Conservation (phyloP, 495 filamentous ascomycete species). For the Daldinia vernicosa region DNA sequence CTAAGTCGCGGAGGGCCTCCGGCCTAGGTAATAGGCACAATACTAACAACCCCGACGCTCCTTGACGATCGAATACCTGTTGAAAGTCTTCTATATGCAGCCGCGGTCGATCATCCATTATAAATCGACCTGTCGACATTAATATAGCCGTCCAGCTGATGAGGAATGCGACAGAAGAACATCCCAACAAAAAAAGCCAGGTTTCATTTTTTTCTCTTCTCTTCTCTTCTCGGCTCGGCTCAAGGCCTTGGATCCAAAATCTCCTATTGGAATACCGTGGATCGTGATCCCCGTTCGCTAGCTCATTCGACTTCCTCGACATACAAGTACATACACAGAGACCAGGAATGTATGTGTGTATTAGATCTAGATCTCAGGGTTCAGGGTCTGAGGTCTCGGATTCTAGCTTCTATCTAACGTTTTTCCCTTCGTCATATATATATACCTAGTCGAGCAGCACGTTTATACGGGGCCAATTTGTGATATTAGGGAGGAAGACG, state of each 20-base stretch:
- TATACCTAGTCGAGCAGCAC: background rate
- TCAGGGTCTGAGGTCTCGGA: slow-evolving; percentile 3
- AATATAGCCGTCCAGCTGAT: background rate
- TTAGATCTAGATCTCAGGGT: slow-evolving; percentile 9
- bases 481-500: background rate
- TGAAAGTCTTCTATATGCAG: background rate
- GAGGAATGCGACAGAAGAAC: background rate
- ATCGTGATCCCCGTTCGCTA: background rate
- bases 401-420: slow-evolving; percentile 5
- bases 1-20: slow-evolving; percentile 9
- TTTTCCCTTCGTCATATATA: background rate
- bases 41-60: background rate
- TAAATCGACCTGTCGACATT: background rate
- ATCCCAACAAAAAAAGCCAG: background rate
- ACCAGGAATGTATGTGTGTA: background rate
- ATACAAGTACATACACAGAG: too few relatives aligned
- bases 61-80: background rate
- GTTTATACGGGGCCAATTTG: background rate
- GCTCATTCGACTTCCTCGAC: background rate
- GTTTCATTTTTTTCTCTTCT: too few relatives aligned
- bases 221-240: background rate
- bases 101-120: background rate
- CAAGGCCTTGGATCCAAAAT: background rate
- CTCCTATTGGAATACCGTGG: background rate
- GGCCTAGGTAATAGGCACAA: slow-evolving; percentile 9